Conservation (phyloP, 495 filamentous ascomycete genomes). For the Daldinia vernicosa region DNA sequence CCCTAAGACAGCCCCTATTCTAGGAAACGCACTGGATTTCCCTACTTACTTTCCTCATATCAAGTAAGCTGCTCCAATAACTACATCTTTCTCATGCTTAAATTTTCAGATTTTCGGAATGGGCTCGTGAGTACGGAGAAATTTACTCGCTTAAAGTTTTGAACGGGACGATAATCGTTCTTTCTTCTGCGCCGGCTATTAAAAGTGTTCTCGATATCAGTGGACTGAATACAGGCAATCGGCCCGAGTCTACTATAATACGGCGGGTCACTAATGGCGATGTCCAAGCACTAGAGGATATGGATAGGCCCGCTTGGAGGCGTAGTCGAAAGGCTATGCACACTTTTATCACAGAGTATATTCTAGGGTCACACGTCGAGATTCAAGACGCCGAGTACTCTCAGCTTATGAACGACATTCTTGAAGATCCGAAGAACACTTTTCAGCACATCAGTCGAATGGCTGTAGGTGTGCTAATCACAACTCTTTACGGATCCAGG, state of each 20-base stretch:
- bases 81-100: background rate
- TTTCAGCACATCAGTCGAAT: constrained; percentile 1
- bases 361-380: background rate
- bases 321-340: constrained; percentile 2
- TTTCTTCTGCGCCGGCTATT: background rate
- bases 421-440: background rate
- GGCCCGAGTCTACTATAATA: background rate
- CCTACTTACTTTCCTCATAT: constrained; percentile 2
- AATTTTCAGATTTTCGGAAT: background rate
- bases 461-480: background rate
- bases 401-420: background rate
- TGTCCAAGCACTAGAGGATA: background rate
- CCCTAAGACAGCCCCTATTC: background rate
- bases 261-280: background rate
- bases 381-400: background rate
- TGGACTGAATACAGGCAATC: background rate
- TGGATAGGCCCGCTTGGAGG: background rate
- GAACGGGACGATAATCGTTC: background rate
- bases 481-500: background rate
- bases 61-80: background rate
- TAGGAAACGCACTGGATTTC: background rate
- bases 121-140: background rate
- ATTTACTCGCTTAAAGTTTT: constrained; percentile 2
- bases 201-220: background rate
- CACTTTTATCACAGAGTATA: background rate